These are phyloP conservation scores for Apodospora peruviana DNA, from an alignment of 495 filamentous ascomycete species.

Conservation along the genomic window DNA sequence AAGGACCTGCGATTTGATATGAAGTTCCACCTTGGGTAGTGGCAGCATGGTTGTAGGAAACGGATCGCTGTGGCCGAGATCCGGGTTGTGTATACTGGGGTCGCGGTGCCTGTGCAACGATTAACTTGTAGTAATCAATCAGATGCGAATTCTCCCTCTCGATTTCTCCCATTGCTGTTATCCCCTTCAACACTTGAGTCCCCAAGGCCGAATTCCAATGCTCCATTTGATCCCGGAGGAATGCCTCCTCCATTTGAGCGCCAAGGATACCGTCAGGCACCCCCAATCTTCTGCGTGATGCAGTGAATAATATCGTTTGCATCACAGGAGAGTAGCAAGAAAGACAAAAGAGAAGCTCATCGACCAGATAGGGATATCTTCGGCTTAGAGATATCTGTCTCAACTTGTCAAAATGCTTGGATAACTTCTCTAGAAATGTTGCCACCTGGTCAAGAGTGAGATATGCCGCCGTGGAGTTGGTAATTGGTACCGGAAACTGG, in stretches of 20 bases:
- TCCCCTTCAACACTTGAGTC: not conserved
- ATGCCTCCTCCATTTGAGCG: slow-evolving; percentile 29
- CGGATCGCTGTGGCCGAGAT: no score
- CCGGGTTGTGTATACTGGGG: no score
- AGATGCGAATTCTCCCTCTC: slow-evolving; percentile 6
- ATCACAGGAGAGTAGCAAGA: slow-evolving; percentile 49
- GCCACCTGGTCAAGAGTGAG: slow-evolving; percentile 28
- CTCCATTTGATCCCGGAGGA: slow-evolving; percentile 27
- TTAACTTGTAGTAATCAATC: slow-evolving; percentile 4
- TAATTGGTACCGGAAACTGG: slow-evolving; percentile 50
- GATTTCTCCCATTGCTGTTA: slow-evolving; percentile 2
- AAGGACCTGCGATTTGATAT: no score
- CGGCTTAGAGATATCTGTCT: not conserved
- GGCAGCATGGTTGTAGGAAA: no score
- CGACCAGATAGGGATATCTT: slow-evolving; percentile 53
- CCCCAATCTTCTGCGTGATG: slow-evolving; percentile 38
- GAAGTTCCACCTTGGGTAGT: no score
- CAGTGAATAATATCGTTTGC: slow-evolving; percentile 55
- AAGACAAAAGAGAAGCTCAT: slow-evolving; percentile 51
- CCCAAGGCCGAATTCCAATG: not conserved
- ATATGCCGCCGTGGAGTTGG: slow-evolving; percentile 23
- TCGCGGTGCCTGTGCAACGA: not conserved
- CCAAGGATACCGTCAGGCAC: slow-evolving; percentile 22
- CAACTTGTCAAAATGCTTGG: slow-evolving; percentile 13
- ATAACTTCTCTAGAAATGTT: slow-evolving; percentile 29